These are phyloP conservation scores for Peribolospora baueri DNA, from an alignment of 768 basidiomycete species.

Conservation along the genomic window DNA sequence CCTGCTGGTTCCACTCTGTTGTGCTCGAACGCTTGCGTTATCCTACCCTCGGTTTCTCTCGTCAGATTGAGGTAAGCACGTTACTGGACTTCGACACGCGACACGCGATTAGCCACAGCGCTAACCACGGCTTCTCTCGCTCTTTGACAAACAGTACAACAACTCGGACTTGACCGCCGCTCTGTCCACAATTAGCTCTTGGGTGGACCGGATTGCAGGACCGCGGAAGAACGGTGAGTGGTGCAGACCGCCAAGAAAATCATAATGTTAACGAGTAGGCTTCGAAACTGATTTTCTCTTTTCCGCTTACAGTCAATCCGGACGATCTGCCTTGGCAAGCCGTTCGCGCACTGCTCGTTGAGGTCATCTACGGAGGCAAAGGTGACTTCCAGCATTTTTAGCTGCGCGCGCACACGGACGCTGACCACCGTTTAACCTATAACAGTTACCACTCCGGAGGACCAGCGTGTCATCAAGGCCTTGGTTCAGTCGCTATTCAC, in stretches of 20 bases:
- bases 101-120: too few relatives aligned
- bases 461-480: slow-evolving; percentile 72
- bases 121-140: slow-evolving; percentile 30
- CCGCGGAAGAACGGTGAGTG: slow-evolving; percentile 39
- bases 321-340: slow-evolving; percentile 84
- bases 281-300: too few relatives aligned
- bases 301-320: slow-evolving; percentile 50
- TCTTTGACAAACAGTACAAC: slow-evolving; percentile 92
- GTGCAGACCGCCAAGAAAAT: too few relatives aligned
- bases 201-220: slow-evolving; percentile 45
- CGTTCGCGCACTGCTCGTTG: slow-evolving; percentile 73
- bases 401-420: background rate
- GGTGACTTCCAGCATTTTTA: slow-evolving; percentile 4
- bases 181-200: slow-evolving; percentile 70
- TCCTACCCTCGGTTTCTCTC: slow-evolving; percentile 44
- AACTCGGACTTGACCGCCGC: slow-evolving; percentile 92
- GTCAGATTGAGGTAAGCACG: too few relatives aligned
- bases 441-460: slow-evolving; percentile 45
- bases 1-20: slow-evolving; percentile 97
- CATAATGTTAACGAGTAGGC: too few relatives aligned
- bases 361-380: slow-evolving; percentile 47
- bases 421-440: background rate
- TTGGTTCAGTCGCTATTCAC: slow-evolving; percentile 84
- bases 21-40: slow-evolving; percentile 92
- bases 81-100: too few relatives aligned